Evolutionary conservation across 108 stramenopile genomes (phyloP).

Genomic region (Nitzschia sp.): DNA sequence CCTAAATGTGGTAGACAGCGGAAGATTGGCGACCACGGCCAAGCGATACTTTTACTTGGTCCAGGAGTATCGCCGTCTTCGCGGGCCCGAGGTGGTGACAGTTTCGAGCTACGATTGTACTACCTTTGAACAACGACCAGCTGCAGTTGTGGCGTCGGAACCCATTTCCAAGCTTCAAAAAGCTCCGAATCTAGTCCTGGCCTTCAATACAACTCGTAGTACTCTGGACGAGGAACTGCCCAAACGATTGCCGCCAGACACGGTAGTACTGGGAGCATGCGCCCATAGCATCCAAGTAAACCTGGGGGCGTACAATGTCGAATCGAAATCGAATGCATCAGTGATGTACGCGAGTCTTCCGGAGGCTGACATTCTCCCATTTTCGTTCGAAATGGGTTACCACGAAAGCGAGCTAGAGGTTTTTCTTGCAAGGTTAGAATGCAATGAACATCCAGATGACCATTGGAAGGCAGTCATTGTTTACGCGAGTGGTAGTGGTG

Average conservation of each 20-base stretch:
- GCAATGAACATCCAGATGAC: background rate
- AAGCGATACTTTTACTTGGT: slow-evolving; percentile 49
- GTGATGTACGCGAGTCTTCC: slow-evolving; percentile 44
- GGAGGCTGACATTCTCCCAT: slow-evolving; percentile 39
- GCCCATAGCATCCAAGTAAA: slow-evolving; percentile 36
- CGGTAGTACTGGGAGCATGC: slow-evolving; percentile 30
- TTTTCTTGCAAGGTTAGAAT: background rate
- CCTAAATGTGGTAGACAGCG: slow-evolving; percentile 34
- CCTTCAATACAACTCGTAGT: slow-evolving; percentile 20
- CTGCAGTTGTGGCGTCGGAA: slow-evolving; percentile 2
- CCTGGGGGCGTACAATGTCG: slow-evolving; percentile 13
- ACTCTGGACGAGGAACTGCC: slow-evolving; percentile 2
- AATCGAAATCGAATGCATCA: slow-evolving; percentile 18
- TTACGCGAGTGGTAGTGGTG: slow-evolving; percentile 36
- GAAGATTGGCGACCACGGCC: slow-evolving; percentile 18
- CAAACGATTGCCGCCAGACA: slow-evolving; percentile 8
- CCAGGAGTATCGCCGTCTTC: slow-evolving; percentile 27
- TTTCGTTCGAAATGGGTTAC: slow-evolving; percentile 19
- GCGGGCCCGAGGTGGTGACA: slow-evolving; percentile 41
- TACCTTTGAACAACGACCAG: slow-evolving; percentile 9
- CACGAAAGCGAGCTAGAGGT: background rate
- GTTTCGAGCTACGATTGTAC: slow-evolving; percentile 17
- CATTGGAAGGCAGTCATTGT: slow-evolving; percentile 52
- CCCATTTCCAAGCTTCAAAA: slow-evolving; percentile 24
- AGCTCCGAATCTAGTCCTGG: slow-evolving; percentile 41